These are phyloP conservation scores for Aeschynomene evenia DNA, from an alignment of 306 rosid species.

Conservation along the genomic window DNA sequence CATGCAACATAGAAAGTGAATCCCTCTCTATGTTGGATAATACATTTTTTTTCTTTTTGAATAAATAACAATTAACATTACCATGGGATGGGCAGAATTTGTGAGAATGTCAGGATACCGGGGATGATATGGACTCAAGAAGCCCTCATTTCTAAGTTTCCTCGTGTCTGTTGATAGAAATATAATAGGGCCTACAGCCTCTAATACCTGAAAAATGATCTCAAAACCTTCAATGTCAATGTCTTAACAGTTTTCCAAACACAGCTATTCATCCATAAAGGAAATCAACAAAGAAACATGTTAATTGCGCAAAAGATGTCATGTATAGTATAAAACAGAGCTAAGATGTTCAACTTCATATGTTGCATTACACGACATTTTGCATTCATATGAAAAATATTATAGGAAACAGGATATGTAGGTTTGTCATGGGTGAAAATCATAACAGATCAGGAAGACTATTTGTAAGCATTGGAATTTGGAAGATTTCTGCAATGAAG, in stretches of 20 bases:
- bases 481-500: background rate
- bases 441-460: constrained; percentile 1
- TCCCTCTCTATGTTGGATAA: too few species aligned
- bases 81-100: constrained; percentile 98
- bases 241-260: constrained; percentile 26
- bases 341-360: constrained; percentile 6
- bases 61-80: constrained; percentile 26
- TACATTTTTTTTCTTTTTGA: too few species aligned
- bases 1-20: too few species aligned
- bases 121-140: constrained; percentile 97
- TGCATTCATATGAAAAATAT: constrained; percentile 21
- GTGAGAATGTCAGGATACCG: constrained; percentile 99
- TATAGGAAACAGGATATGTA: background rate
- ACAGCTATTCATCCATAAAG: constrained; percentile 13
- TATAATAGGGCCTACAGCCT: constrained; percentile 95
- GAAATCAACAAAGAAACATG: constrained; percentile 22
- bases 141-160: constrained; percentile 97
- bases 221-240: constrained; percentile 3
- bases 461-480: background rate
- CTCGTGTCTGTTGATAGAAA: constrained; percentile 95
- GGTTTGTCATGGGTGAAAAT: constrained; percentile 5
- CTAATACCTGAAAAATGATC: constrained; percentile 70
- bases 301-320: background rate
- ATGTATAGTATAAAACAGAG: constrained; percentile 5
- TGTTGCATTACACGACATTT: background rate